Conservation (phyloP, 176 grass and related monocot species). For the Oryza coarctata region DNA sequence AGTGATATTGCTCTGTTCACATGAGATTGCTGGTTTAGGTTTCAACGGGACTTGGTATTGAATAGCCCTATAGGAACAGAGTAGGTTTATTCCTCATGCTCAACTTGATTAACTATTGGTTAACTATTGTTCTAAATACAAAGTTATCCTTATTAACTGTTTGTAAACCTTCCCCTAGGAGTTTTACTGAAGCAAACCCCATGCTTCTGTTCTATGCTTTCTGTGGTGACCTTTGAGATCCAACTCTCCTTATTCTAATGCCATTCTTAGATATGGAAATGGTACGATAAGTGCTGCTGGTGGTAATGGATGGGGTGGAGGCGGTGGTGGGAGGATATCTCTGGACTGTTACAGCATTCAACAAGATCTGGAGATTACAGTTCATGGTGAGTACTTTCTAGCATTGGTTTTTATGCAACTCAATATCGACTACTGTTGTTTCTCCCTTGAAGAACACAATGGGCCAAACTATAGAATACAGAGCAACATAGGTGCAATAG, state of each 20-base stretch:
- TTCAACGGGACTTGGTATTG: not conserved
- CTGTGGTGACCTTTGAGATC: slow-evolving; percentile 20
- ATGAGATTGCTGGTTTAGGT: not conserved
- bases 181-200: not conserved
- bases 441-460: not conserved
- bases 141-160: slow-evolving; percentile 9
- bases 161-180: not conserved
- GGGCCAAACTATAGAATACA: not conserved
- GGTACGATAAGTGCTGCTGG: slow-evolving; percentile 93
- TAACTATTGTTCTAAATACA: not conserved
- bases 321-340: slow-evolving; percentile 90
- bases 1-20: not conserved
- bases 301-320: slow-evolving; percentile 93
- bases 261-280: slow-evolving; percentile 74
- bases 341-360: slow-evolving; percentile 89
- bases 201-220: slow-evolving; percentile 19
- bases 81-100: not conserved
- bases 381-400: slow-evolving; percentile 73
- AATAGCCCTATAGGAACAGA: not conserved
- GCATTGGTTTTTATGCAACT: slow-evolving; percentile 19
- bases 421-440: not conserved
- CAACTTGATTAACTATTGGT: not conserved
- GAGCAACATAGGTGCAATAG: not conserved
- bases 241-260: slow-evolving; percentile 23
- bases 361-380: slow-evolving; percentile 85